These are phyloP conservation scores for Binderoboletus segoi DNA, from an alignment of 1,284 basidiomycete genomes.

Conservation along the genomic window DNA sequence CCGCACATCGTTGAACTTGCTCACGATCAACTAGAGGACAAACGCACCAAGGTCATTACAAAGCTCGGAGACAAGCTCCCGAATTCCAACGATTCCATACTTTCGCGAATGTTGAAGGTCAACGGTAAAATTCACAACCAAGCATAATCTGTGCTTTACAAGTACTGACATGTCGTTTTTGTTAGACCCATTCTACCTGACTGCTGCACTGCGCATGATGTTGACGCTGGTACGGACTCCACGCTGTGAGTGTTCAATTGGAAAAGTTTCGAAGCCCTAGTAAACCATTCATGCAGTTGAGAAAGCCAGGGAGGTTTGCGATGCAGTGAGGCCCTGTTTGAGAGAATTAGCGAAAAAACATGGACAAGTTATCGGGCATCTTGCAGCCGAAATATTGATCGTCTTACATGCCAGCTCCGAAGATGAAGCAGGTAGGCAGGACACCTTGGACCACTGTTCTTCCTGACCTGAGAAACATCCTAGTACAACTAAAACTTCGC, in stretches of 20 bases:
- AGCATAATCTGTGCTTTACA: too few species aligned
- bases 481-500: constrained; percentile 10
- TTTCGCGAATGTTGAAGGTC: constrained; percentile 18
- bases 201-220: constrained; percentile 22
- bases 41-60: constrained; percentile 1
- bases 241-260: constrained; percentile 5
- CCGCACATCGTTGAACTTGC: background rate
- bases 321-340: constrained; percentile 7
- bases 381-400: constrained; percentile 27
- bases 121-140: constrained; percentile 3
- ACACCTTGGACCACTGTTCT: background rate
- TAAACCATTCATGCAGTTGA: background rate
- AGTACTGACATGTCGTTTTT: background rate
- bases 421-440: constrained; percentile 4
- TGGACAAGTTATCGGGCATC: constrained; percentile 15
- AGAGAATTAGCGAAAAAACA: constrained; percentile 15
- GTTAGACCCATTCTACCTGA: constrained; percentile 13
- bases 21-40: constrained; percentile 16
- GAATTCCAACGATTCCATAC: background rate
- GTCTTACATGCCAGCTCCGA: constrained; percentile 4
- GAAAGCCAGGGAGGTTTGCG: constrained; percentile 13
- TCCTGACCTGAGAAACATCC: background rate
- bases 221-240: constrained; percentile 18
- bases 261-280: too few species aligned
- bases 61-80: constrained; percentile 8